A percentile compares a stretch with the other conserved stretches of the same genome.
Evolutionary conservation across 257 asterid genomes (phyloP).

Genomic region (Parsonsia alboflavescens): DNA sequence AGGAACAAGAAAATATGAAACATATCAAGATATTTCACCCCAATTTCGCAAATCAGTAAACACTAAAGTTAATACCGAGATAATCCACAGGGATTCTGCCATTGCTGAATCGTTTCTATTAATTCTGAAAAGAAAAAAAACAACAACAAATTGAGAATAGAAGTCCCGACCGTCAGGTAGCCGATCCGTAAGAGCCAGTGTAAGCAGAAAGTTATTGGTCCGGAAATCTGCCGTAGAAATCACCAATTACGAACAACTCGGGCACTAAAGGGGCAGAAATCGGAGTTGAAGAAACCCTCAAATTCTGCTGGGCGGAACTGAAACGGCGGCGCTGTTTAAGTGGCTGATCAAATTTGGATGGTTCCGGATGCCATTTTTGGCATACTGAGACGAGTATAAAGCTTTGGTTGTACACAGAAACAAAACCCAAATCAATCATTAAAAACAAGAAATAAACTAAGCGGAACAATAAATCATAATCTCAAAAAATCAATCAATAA

Average conservation of each 20-base stretch:
- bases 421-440: background rate
- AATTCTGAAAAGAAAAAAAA: too few relatives aligned
- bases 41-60: too few relatives aligned
- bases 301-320: background rate
- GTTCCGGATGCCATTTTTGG: background rate
- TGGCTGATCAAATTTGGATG: background rate
- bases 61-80: too few relatives aligned
- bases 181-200: constrained; percentile 91
- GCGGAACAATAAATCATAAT: too few relatives aligned
- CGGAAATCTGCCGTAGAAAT: constrained; percentile 95
- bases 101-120: too few relatives aligned
- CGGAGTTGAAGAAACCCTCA: background rate
- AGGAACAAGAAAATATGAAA: too few relatives aligned
- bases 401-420: background rate
- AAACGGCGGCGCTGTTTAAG: background rate
- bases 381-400: background rate
- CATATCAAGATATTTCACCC: too few relatives aligned
- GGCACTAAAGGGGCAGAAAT: constrained; percentile 34
- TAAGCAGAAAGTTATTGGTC: constrained; percentile 77
- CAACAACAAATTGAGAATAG: too few relatives aligned
- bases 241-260: constrained; percentile 85
- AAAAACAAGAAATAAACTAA: too few relatives aligned
- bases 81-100: constrained; percentile 93
- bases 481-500: too few relatives aligned
- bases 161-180: constrained; percentile 90